Base-by-base conservation (phyloP, 495 filamentous ascomycete species). In the Aspergillus cristatus region DNA sequence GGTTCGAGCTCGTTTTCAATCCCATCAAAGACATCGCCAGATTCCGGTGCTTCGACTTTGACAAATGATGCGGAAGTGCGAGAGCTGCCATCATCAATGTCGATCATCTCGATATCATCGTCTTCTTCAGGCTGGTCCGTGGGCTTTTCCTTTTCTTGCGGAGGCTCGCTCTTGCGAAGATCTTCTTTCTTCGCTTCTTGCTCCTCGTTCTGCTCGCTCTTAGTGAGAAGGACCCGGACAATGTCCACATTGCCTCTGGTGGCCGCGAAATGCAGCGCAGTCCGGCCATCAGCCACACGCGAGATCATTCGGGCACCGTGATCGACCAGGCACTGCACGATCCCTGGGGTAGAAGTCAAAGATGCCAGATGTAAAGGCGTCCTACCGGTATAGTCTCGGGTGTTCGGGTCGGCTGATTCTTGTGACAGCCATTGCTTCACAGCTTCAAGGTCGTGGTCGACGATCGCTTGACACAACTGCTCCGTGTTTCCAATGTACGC, bases 361-460 rank as follows among this genome's bases (percentile, higher is more conserved):
- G 69, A 71, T 7, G 85, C 85, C 10, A 93, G 63, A 40, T 90
- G 86, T 8, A 90, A 63, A 3, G 86, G 86, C 3, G 84, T 83
- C 14, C 86, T 66, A 7, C 86, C 86, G n/a, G 82, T 86, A 46
- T 82, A 81, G 46, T 93, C 85, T 10, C 86, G 64, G 12, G 59
- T 59, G 45, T 88, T 75, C 1, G 76, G 65, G 49, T 83, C 70
- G 8, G 70, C 56, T 8, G 57, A 72, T 38, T 82, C 76, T 45
- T 79, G 70, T 1, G 59, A 48, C 20, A 83, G 73, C 78, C 80
- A 88, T 28, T 72, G 68, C 40, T 75, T 49, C n/a, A 90, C 81
- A 35, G 72, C 63, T 17, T 78, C 70, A 4, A 79, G 38, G 55
- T 90, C 76, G 3, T 65, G 62, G 37, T 87, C 76, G 6, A 85